Base-by-base conservation (phyloP, 1,139 yeast species). In the Blastobotrys capitulatus region DNA sequence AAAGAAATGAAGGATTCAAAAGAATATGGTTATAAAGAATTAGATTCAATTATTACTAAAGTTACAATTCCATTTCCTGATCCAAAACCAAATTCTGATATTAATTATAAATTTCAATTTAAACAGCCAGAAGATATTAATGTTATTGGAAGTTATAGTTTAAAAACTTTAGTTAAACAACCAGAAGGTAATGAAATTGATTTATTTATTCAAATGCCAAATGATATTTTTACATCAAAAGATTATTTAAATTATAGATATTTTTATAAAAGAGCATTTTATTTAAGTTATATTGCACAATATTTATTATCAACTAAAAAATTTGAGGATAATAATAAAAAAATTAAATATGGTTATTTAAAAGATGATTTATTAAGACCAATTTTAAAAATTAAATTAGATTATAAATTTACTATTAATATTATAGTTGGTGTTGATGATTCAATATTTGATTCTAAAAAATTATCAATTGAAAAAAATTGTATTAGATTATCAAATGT, bases 171-270 rank as follows among this genome's bases (percentile, higher is more conserved):
- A 1, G 83, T 86, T 32, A 77, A 77, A 48, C 74, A 74, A 50
- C 82, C 83, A 27, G 74, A 76, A 42, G 84, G 85, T 1, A 73
- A 80, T 63, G 73, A 86, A 2, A 78, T 90, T 16, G 98, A 92
- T 64, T 76, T 92, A 46, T 75, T 86, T 36, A 73, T 90, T 50
- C 81, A 87, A 9, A 90, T 92, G 94, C 96, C 97, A 2, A 68
- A 72, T 47, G 70, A 71, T 26, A 63, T 86, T 46, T 83, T 92
- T 62, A 92, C 84, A 62, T 82, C 84, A 47, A 92, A 94, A 68
- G 99, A 92, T 66, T 88, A 83, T 63, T 73, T 90, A 58, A 92
- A 92, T 68, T 89, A 86, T 69, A 77, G 97, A 62, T 92, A 95
- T 42, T 73, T 88, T 51, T 89, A 90, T 69, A 92, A 92, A 68